Percentiles rank a stretch among this genome's conserved stretches.
These are phyloP conservation scores for Penicillium sp. DNA, from an alignment of 2,329 filamentous ascomycete species.

Conservation along the genomic window DNA sequence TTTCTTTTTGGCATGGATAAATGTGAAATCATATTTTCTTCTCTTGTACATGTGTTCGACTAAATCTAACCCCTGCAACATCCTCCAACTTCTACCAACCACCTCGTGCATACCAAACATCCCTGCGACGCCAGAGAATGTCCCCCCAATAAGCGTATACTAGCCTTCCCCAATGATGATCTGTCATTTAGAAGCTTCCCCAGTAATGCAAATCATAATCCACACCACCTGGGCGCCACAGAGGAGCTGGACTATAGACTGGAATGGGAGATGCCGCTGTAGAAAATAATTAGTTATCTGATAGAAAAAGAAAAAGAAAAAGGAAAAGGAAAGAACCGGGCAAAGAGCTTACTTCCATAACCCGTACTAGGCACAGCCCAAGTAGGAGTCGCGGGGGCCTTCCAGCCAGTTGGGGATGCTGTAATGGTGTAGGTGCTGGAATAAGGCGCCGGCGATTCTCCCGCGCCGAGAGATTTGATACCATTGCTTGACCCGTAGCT, in stretches of 20 bases:
- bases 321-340: background rate
- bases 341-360: conserved; percentile 29
- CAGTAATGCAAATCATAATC: conserved; percentile 36
- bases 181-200: conserved; percentile 24
- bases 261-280: conserved; percentile 27
- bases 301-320: background rate
- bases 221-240: conserved; percentile 33
- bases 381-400: conserved; percentile 27
- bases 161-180: background rate
- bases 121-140: background rate
- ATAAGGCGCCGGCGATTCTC: background rate
- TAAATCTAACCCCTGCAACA: background rate
- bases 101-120: background rate
- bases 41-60: background rate
- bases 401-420: conserved; percentile 30
- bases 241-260: conserved; percentile 32
- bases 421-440: conserved; percentile 32
- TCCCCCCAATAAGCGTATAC: background rate
- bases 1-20: background rate
- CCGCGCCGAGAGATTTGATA: background rate
- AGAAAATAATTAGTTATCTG: background rate
- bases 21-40: background rate
- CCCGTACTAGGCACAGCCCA: conserved; percentile 35
- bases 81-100: background rate
- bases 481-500: conserved; percentile 20